A percentile compares a stretch with the other conserved stretches of the same genome.
phyloP scores from a whole-genome alignment of 2,329 filamentous ascomycete genomes.

The Amauroascus verrucosus region DNA sequence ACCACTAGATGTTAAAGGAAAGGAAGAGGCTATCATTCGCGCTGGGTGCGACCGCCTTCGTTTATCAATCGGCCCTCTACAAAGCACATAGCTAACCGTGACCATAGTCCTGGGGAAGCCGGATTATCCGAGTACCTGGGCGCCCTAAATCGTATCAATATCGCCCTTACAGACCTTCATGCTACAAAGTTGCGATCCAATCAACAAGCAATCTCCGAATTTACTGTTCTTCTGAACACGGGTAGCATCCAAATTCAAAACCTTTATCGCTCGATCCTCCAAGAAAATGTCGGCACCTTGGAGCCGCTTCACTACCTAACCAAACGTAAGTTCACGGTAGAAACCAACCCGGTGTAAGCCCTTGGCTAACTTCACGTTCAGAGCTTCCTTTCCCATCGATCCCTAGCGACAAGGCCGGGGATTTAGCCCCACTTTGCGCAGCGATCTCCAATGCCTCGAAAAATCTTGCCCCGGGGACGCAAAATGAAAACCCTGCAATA shows the following conservation, averaged over 20 bases:
- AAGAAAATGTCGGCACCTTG: conserved; percentile 66
- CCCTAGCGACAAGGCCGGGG: conserved; percentile 62
- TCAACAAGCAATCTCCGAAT: conserved; percentile 73
- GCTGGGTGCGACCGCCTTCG: conserved; percentile 46
- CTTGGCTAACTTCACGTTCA: conserved; percentile 20
- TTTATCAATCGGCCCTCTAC: neutral
- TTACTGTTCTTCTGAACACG: conserved; percentile 63
- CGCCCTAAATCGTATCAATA: conserved; percentile 79
- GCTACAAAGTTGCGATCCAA: conserved; percentile 87
- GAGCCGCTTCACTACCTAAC: conserved; percentile 90
- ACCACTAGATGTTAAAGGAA: conserved; percentile 82
- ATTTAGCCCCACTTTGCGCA: conserved; percentile 66
- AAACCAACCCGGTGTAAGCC: neutral
- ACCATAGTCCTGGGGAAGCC: conserved; percentile 59
- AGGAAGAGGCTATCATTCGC: conserved; percentile 84
- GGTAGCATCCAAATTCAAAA: conserved; percentile 77
- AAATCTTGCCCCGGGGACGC: conserved; percentile 40
- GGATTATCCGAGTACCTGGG: conserved; percentile 77
- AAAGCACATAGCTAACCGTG: neutral
- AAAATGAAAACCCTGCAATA: conserved; percentile 55
- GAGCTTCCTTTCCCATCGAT: conserved; percentile 69
- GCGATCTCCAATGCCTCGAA: conserved; percentile 57
- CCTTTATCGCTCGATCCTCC: conserved; percentile 68
- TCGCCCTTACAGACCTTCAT: conserved; percentile 73
- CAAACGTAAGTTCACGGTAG: conserved; percentile 50